These are phyloP conservation scores for Nigrospora osmanthi DNA, from an alignment of 2,329 filamentous ascomycete species.

Conservation along the genomic window DNA sequence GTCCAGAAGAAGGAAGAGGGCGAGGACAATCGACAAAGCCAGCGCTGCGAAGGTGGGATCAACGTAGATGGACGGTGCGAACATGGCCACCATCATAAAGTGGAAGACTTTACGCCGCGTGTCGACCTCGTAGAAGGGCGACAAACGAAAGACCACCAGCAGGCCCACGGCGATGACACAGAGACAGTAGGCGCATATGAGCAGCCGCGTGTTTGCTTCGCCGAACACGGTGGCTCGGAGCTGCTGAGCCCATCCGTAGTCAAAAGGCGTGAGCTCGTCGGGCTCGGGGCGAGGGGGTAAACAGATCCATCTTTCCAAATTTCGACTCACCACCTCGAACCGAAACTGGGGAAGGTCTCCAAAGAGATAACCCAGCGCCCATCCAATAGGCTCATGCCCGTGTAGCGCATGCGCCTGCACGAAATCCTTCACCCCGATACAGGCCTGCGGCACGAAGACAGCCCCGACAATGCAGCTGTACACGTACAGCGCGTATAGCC, in stretches of 20 bases:
- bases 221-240: constrained; percentile 60
- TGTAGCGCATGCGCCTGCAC: constrained; percentile 60
- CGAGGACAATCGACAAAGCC: constrained; percentile 70
- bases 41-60: constrained; percentile 80
- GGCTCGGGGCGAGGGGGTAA: constrained; percentile 44
- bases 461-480: constrained; percentile 61
- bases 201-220: constrained; percentile 72
- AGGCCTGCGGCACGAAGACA: constrained; percentile 44
- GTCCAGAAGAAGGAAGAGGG: constrained; percentile 82
- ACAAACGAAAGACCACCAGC: constrained; percentile 65
- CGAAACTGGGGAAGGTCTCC: constrained; percentile 69
- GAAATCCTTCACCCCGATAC: constrained; percentile 59
- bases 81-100: constrained; percentile 96
- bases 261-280: constrained; percentile 27
- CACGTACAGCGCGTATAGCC: constrained; percentile 74
- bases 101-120: constrained; percentile 96
- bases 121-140: constrained; percentile 79
- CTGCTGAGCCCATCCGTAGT: constrained; percentile 54
- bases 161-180: constrained; percentile 64
- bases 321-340: constrained; percentile 59
- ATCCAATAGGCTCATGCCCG: constrained; percentile 77
- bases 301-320: constrained; percentile 68
- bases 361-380: constrained; percentile 85
- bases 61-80: constrained; percentile 77
- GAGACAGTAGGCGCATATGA: constrained; percentile 68